Base-by-base conservation (phyloP, 1,139 yeast species). In the Scheffersomyces stambukii region DNA sequence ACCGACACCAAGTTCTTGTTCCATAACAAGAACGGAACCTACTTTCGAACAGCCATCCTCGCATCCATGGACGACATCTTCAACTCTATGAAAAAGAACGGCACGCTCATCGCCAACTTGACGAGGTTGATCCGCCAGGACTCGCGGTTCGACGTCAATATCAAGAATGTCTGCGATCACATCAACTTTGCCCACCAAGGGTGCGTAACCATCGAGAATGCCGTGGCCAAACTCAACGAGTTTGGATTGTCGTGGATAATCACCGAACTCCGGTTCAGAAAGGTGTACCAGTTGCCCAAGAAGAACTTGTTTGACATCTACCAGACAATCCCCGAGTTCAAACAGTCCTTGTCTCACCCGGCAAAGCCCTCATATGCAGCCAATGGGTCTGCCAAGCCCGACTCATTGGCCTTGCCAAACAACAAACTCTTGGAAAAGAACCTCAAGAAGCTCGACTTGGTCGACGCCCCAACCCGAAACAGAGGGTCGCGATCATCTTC, bases 61-160 rank as follows among this genome's bases (percentile, higher is more conserved):
- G 54, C 48, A 9, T 52, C 52, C 11, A 52, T 71, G 38, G 71
- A 70, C 19, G 70, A 64, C 4, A 50, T 57, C 24, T 71, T 75
- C 47, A 64, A 64, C 32, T 52, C 61, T 4, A 49, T 72, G 9
- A 74, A 61, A 41, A 75, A 70, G 38, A 77, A 74, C 41, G 76
- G 76, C 8, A 60, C 71, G 11, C 46, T 77, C 14, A 53, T 75
- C 21, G 75, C 80, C 6, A 63, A 65, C 6, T 55, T 76, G 21
- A 60, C 77, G 0, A 60, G 74, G 33, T 62, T 70, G 21, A 56
- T 77, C 2, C 57, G 78, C 25, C 68, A 67, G 36, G 69, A 66
- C 24, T 52, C 75, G 1, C 37, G 37, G 15, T 58, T 57, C 40
- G 62, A 56, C 16, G 52, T 59, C 6, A 60, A 57, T 29, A 44